phyloP scores from a whole-genome alignment of 2,329 filamentous ascomycete species.

The Hymenoscyphus linearis region DNA sequence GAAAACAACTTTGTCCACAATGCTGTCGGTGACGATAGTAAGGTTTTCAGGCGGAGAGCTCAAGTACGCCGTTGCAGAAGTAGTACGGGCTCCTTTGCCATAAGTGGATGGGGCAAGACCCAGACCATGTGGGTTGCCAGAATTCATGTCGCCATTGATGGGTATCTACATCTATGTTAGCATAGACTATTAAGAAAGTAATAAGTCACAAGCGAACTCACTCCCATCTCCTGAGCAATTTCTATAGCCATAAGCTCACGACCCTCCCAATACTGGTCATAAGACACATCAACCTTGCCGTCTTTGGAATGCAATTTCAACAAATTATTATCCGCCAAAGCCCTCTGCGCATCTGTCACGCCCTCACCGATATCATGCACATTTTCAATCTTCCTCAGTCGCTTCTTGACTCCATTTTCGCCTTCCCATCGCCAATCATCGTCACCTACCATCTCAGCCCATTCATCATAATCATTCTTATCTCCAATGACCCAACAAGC shows the following conservation, averaged over 20 bases:
- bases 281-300: background rate
- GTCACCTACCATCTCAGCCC: constrained; percentile 52
- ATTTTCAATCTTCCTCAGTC: constrained; percentile 49
- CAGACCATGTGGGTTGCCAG: constrained; percentile 53
- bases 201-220: background rate
- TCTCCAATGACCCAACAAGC: constrained; percentile 48
- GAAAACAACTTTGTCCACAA: constrained; percentile 44
- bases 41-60: constrained; percentile 43
- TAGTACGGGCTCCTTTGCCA: constrained; percentile 43
- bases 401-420: constrained; percentile 36
- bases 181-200: constrained; percentile 35
- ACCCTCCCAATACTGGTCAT: constrained; percentile 46
- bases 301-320: background rate
- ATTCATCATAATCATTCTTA: constrained; percentile 56
- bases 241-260: constrained; percentile 45
- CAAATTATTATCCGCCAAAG: constrained; percentile 42
- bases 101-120: constrained; percentile 45
- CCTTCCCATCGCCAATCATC: constrained; percentile 48
- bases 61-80: constrained; percentile 45
- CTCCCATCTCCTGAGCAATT: constrained; percentile 43
- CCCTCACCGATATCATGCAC: constrained; percentile 41
- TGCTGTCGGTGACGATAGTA: constrained; percentile 43
- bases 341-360: constrained; percentile 34
- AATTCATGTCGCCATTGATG: constrained; percentile 47
- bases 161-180: constrained; percentile 45